Percentiles rank a stretch among this genome's conserved stretches.
Evolutionary conservation across 2,329 filamentous ascomycete species (phyloP).

Genomic region (Coleophoma eucalyptorum): DNA sequence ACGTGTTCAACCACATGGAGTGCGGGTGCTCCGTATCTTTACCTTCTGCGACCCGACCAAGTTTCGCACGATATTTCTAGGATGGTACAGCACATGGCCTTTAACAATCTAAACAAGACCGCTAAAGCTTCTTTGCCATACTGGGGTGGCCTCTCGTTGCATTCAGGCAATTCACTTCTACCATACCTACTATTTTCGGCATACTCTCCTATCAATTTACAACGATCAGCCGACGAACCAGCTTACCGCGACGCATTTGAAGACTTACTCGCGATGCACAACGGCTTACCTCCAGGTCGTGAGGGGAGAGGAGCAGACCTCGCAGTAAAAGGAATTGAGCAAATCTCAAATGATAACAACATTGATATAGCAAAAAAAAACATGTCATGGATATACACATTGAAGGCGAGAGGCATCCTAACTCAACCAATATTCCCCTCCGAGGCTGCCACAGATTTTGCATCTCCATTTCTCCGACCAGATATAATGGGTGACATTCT

Average conservation of each 20-base stretch:
- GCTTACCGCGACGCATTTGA: slow-evolving; percentile 25
- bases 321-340: no score
- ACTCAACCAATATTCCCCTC: no score
- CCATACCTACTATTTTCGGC: slow-evolving; percentile 27
- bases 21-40: slow-evolving; percentile 1
- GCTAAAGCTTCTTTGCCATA: neutral
- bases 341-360: neutral
- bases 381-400: slow-evolving; percentile 10
- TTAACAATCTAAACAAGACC: slow-evolving; percentile 13
- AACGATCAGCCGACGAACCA: slow-evolving; percentile 7
- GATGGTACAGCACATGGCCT: slow-evolving; percentile 10
- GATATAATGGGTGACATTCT: neutral
- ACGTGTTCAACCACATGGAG: slow-evolving; percentile 88
- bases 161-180: slow-evolving; percentile 21
- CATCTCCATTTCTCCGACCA: neutral
- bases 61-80: slow-evolving; percentile 6
- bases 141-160: slow-evolving; percentile 1
- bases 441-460: neutral
- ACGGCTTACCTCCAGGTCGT: neutral
- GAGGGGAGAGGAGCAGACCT: no score
- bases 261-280: slow-evolving; percentile 20
- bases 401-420: neutral
- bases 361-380: neutral
- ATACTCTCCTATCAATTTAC: slow-evolving; percentile 25
- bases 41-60: slow-evolving; percentile 2